A percentile compares a stretch with the other conserved stretches of the same genome.
phyloP scores from a whole-genome alignment of 1,284 basidiomycete species.

The Trichosporon sp. region DNA sequence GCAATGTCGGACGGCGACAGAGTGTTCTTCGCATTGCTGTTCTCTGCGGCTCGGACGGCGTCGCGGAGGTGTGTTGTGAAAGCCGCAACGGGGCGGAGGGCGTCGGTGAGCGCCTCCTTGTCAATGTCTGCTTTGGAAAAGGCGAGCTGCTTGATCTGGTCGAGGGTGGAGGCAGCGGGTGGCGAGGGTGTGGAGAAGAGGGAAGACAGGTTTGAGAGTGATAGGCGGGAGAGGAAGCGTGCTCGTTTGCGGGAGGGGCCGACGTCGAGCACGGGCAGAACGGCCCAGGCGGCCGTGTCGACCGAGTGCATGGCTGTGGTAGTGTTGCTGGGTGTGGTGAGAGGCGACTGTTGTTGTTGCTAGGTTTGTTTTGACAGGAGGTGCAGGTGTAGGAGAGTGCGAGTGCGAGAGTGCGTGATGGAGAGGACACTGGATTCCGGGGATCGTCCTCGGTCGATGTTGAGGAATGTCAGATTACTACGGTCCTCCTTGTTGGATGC shows the following conservation, averaged over 20 bases:
- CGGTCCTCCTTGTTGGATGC: too few relatives aligned
- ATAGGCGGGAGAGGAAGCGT: not conserved
- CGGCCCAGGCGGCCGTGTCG: constrained; percentile 2
- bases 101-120: not conserved
- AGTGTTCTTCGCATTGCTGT: not conserved
- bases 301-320: not conserved
- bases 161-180: not conserved
- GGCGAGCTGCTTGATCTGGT: not conserved
- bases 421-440: too few relatives aligned
- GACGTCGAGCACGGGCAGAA: not conserved
- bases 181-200: not conserved
- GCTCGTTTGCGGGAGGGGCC: not conserved
- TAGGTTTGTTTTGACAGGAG: too few relatives aligned
- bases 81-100: not conserved
- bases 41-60: not conserved
- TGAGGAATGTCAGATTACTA: too few relatives aligned
- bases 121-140: not conserved
- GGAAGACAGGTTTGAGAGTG: not conserved
- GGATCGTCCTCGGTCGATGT: too few relatives aligned
- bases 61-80: not conserved
- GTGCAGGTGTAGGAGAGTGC: too few relatives aligned
- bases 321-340: not conserved
- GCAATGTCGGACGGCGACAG: not conserved
- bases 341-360: not conserved
- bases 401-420: too few relatives aligned